Conservation (phyloP, 2,329 filamentous ascomycete genomes). For the Eurotiales sp. region DNA sequence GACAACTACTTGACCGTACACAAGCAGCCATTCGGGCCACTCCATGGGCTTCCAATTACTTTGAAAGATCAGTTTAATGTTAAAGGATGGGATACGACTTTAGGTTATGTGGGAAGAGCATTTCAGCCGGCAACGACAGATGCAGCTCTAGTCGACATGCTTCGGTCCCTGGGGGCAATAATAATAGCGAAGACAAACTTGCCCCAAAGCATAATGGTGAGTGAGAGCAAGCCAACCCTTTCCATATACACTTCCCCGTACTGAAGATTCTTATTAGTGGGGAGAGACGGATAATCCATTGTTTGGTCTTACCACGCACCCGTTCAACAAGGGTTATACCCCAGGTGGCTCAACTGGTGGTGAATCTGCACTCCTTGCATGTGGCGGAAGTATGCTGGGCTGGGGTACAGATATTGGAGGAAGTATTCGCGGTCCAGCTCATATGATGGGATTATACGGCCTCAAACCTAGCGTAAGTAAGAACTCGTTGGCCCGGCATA, state of each 20-base stretch:
- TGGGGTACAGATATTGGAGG: conserved; percentile 62
- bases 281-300: conserved; percentile 33
- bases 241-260: neutral
- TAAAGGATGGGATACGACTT: conserved; percentile 51
- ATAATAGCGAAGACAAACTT: conserved; percentile 53
- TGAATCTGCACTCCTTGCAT: conserved; percentile 59
- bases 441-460: conserved; percentile 48
- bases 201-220: conserved; percentile 56
- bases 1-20: conserved; percentile 23
- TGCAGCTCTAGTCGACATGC: conserved; percentile 6
- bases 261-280: neutral
- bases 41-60: conserved; percentile 51
- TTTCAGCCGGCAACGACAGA: conserved; percentile 42
- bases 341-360: conserved; percentile 35
- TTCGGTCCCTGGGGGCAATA: conserved; percentile 45
- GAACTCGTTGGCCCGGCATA: too few relatives aligned
- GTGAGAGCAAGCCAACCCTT: too few relatives aligned
- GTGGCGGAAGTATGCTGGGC: conserved; percentile 48
- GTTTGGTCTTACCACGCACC: conserved; percentile 40
- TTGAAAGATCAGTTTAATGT: conserved; percentile 60
- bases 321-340: conserved; percentile 30
- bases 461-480: conserved; percentile 47
- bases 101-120: conserved; percentile 40
- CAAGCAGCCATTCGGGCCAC: conserved; percentile 37
- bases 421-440: conserved; percentile 47